phyloP scores from a whole-genome alignment of 495 filamentous ascomycete species.

The Daldinia loculata region DNA sequence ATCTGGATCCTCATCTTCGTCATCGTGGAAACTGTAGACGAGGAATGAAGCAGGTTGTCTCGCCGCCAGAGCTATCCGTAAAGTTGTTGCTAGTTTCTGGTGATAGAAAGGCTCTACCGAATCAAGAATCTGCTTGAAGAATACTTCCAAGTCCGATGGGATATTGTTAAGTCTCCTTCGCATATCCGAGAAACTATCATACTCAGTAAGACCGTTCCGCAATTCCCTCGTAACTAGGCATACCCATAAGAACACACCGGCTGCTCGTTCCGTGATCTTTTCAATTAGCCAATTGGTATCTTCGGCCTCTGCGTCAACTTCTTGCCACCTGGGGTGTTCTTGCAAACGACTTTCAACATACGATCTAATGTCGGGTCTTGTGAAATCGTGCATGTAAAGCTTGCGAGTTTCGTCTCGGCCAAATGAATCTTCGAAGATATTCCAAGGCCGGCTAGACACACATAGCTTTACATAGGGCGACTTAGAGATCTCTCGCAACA shows the following conservation, averaged over 20 bases:
- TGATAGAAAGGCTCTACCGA: slow-evolving; percentile 26
- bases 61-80: slow-evolving; percentile 9
- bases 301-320: background rate
- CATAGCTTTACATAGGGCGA: slow-evolving; percentile 55
- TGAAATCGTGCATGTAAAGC: slow-evolving; percentile 15
- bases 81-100: slow-evolving; percentile 9
- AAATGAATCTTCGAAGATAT: slow-evolving; percentile 54
- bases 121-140: slow-evolving; percentile 42
- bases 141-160: slow-evolving; percentile 43
- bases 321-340: slow-evolving; percentile 14
- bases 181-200: slow-evolving; percentile 41
- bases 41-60: background rate
- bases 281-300: slow-evolving; percentile 1
- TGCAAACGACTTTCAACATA: slow-evolving; percentile 13
- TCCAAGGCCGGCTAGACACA: slow-evolving; percentile 59
- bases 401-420: background rate
- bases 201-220: slow-evolving; percentile 44
- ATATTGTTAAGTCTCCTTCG: slow-evolving; percentile 35
- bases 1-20: slow-evolving; percentile 15
- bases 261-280: slow-evolving; percentile 39
- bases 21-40: slow-evolving; percentile 6
- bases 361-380: slow-evolving; percentile 3
- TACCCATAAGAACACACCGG: slow-evolving; percentile 58
- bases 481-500: background rate
- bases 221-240: slow-evolving; percentile 46